Evolutionary conservation across 73 alveolate genomes (phyloP).

Genomic region (Urostyla sp.): DNA sequence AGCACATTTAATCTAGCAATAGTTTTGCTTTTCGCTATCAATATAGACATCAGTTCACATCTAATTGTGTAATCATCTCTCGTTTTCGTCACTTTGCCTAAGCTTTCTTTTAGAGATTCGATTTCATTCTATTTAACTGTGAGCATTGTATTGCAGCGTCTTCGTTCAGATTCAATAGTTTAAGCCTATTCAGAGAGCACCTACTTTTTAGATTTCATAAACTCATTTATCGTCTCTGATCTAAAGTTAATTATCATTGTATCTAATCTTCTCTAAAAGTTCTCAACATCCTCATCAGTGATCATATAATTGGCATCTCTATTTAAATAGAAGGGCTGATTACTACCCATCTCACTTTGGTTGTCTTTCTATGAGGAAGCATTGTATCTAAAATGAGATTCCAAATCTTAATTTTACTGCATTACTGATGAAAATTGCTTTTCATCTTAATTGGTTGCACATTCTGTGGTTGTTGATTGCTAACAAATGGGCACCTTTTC

Average conservation of each 20-base stretch:
- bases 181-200: slow-evolving; percentile 89
- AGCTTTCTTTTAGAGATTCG: slow-evolving; percentile 91
- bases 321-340: slow-evolving; percentile 15
- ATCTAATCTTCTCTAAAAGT: slow-evolving; percentile 91
- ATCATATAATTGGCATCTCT: neutral
- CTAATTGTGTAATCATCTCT: slow-evolving; percentile 59
- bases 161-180: slow-evolving; percentile 92
- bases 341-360: no score
- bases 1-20: slow-evolving; percentile 48
- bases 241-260: slow-evolving; percentile 87
- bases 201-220: slow-evolving; percentile 93
- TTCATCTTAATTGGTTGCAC: no score
- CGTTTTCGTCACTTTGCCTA: slow-evolving; percentile 78
- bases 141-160: slow-evolving; percentile 90
- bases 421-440: no score
- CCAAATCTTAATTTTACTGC: no score
- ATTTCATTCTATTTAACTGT: slow-evolving; percentile 92
- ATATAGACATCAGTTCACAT: slow-evolving; percentile 70
- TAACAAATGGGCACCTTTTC: no score
- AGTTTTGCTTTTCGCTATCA: slow-evolving; percentile 70
- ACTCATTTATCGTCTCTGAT: slow-evolving; percentile 95
- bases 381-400: no score
- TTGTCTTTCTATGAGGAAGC: no score
- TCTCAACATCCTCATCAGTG: slow-evolving; percentile 89
- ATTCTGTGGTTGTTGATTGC: no score